Base-by-base conservation (phyloP, 2,329 filamentous ascomycete genomes). In the Fusarium sp. region DNA sequence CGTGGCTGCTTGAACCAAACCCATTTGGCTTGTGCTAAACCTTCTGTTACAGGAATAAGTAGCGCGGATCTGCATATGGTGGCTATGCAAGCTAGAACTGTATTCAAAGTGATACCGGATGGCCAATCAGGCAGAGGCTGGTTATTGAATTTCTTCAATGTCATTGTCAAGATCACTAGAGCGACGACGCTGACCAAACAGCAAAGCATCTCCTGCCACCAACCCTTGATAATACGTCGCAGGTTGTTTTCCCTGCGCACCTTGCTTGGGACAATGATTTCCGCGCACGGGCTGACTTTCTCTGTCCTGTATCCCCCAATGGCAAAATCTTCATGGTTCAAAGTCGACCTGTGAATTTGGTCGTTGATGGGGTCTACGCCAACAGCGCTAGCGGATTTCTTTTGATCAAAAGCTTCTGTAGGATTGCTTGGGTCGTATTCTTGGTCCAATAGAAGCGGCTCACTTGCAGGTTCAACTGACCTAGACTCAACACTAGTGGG, bases 1-100 rank as follows among this genome's bases (percentile, higher is more conserved):
- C 60, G 51, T 39, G 60, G 60, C 53, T 58, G 38, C 35, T 58
- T 62, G 42, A 62, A 62, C 60, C 35, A 62, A 36, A 36, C 12
- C 60, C 53, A 62, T 22, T 62, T 62, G n/a, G 60, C 60, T 35
- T 63, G 60, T 42, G 53, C 60, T 22, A 63, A 41, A 16, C 53
- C 60, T 48, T 63, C 60, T 14, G 42, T 35, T 6, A 63, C 53
- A 48, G 60, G 51, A 30, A 58, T 5, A 7, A 63, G 53, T 10
- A 58, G 10, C 11, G 35, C 20, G 7, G 51, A 7, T 36, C 60
- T 63, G 42, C 60, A 58, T 30, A 58, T 16, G 3, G 53, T 58
- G 14, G 60, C 35, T 30, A 58, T 35, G n/a, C 28, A 48, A 36
- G 60, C 60, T 28, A 58, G 16, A 28, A 53, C 42, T 5, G 53